Conservation (phyloP, 257 asterid species). For the Salvia rosmarinus region DNA sequence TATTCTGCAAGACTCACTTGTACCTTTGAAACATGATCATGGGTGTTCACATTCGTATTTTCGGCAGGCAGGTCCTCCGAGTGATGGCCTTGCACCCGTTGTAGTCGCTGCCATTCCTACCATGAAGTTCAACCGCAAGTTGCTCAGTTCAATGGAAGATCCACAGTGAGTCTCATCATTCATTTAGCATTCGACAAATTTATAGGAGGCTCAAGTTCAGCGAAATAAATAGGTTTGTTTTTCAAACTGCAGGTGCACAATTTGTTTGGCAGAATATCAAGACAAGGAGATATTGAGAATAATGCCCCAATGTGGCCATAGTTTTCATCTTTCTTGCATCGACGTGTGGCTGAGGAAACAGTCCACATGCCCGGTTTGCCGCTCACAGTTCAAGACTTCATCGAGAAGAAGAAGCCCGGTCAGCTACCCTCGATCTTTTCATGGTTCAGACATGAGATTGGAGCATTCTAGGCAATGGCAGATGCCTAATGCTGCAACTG, state of each 20-base stretch:
- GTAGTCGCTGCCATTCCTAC: constrained; percentile 88
- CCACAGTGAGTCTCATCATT: constrained; percentile 63
- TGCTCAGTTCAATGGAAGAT: constrained; percentile 71
- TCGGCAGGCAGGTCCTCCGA: constrained; percentile 68
- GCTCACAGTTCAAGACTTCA: constrained; percentile 65
- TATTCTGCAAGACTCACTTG: no score
- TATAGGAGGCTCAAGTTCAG: no score
- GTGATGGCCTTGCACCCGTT: constrained; percentile 72
- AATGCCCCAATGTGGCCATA: constrained; percentile 90
- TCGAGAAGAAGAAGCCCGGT: constrained; percentile 42
- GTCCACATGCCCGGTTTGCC: constrained; percentile 89
- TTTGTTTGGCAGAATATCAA: constrained; percentile 76
- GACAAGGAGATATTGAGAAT: constrained; percentile 78
- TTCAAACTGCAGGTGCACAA: constrained; percentile 66
- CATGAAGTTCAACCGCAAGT: constrained; percentile 71
- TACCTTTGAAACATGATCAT: background rate
- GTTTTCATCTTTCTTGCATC: constrained; percentile 79
- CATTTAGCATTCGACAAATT: background rate
- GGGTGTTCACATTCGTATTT: constrained; percentile 5
- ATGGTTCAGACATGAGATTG: constrained; percentile 44
- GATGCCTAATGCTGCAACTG: constrained; percentile 42
- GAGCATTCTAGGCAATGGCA: constrained; percentile 60
- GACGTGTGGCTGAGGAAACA: constrained; percentile 87
- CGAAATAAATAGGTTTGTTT: no score
- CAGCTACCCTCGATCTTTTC: constrained; percentile 47